These are phyloP conservation scores for Pseudomonodictys pantanalensis DNA, from an alignment of 495 filamentous ascomycete genomes.

Conservation along the genomic window DNA sequence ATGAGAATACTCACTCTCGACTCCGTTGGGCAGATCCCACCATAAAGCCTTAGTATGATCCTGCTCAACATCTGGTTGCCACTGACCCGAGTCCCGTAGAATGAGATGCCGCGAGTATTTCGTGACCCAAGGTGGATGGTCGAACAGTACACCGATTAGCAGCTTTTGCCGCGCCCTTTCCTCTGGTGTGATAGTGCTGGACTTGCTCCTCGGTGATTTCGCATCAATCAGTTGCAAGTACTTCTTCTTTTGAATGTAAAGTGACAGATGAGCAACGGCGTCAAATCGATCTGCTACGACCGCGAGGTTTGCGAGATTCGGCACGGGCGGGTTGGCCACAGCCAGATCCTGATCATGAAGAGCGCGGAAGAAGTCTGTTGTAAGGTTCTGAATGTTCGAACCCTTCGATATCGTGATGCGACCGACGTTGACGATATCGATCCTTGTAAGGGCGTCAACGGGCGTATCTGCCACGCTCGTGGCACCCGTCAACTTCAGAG, in stretches of 20 bases:
- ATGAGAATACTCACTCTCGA: constrained; percentile 60
- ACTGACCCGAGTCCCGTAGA: constrained; percentile 61
- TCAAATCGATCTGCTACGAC: constrained; percentile 67
- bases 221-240: constrained; percentile 37
- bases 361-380: constrained; percentile 56
- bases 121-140: constrained; percentile 53
- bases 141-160: constrained; percentile 57
- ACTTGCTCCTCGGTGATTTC: constrained; percentile 40
- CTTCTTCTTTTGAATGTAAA: constrained; percentile 46
- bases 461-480: constrained; percentile 46
- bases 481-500: constrained; percentile 44
- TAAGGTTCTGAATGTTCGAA: constrained; percentile 47
- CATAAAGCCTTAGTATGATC: constrained; percentile 54
- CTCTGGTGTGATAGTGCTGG: constrained; percentile 46
- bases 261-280: constrained; percentile 47
- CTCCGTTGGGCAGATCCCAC: constrained; percentile 67
- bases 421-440: constrained; percentile 58
- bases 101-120: constrained; percentile 60
- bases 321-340: constrained; percentile 41
- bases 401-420: constrained; percentile 49
- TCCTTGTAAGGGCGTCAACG: constrained; percentile 50
- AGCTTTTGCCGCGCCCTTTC: constrained; percentile 62
- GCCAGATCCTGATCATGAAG: constrained; percentile 51
- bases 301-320: constrained; percentile 59
- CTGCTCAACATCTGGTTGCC: constrained; percentile 48